Base-by-base conservation (phyloP, 495 filamentous ascomycete species). In the Xylaria grammica region DNA sequence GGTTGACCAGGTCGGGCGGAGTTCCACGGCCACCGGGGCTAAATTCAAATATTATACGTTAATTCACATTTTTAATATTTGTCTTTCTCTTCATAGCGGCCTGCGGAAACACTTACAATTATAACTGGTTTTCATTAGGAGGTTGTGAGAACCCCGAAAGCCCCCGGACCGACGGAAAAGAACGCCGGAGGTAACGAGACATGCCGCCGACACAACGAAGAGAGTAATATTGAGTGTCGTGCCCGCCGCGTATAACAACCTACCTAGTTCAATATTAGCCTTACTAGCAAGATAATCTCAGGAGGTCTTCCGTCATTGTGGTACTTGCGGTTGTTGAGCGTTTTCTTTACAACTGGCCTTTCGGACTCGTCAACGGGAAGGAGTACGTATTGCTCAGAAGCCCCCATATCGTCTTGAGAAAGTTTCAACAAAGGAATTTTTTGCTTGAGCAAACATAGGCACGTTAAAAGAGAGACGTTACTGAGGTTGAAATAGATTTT, bases 11-110 rank as follows among this genome's bases (percentile, higher is more conserved):
- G 5, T 53, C 7, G 50, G 15, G 17, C 32, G 50, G 32, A 53
- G 27, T 8, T 53, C 50, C 20, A 32, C 32, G 19, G 50, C 50
- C 19, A 34, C 50, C 4, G 50, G 50, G 20, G 50, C 50, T 53
- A 34, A 4, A 27, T 19, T 5, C 29, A 3, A 53, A 20, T 3
- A 13, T 53, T 17, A 0, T 17, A 0, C 8, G 29, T 53, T 20
- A 53, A 27, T 11, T 20, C 19, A n/a, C 29, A 26, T 30, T 8
- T 53, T 19, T 34, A 2, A 11, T 17, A 27, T 8, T 22, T 53
- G 3, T 19, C 45, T 7, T 22, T 5, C 45, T 10, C 20, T 9
- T 1, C 19, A 0, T 20, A 22, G 13, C n/a, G n/a, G n/a, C n/a
- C n/a, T n/a, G n/a, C n/a, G n/a, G n/a, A n/a, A 13, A 20, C 7